These are phyloP conservation scores for Trypanosoma avium DNA, from an alignment of 208 protist species.

Conservation along the genomic window DNA sequence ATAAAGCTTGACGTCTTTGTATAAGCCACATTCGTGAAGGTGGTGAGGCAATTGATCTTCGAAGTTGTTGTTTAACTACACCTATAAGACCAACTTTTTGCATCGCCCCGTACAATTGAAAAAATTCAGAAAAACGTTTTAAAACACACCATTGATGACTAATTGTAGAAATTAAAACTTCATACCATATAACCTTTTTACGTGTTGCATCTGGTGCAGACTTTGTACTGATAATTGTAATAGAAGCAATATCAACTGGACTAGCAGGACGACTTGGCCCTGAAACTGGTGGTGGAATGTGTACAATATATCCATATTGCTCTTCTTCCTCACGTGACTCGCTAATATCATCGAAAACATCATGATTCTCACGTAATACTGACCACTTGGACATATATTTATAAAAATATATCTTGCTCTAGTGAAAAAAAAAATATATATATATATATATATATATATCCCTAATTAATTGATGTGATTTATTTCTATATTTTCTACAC, in stretches of 20 bases:
- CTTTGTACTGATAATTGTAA: background rate
- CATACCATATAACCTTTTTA: conserved; percentile 24
- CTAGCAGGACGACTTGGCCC: conserved; percentile 5
- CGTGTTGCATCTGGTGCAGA: conserved; percentile 3
- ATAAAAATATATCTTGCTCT: too few relatives aligned
- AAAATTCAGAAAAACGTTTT: conserved; percentile 33
- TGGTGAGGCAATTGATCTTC: background rate
- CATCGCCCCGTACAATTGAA: conserved; percentile 7
- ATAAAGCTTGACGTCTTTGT: background rate
- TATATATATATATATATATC: conserved; percentile 16
- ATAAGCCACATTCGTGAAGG: conserved; percentile 13
- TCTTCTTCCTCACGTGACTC: background rate
- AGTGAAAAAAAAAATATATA: background rate
- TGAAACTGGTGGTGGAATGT: conserved; percentile 6
- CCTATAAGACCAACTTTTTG: conserved; percentile 7
- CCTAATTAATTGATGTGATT: too few relatives aligned
- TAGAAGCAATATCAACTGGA: conserved; percentile 16
- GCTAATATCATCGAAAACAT: background rate
- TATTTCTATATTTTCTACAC: background rate
- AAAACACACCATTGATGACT: conserved; percentile 23
- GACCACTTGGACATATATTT: conserved; percentile 29
- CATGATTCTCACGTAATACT: background rate
- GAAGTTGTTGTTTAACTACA: conserved; percentile 8
- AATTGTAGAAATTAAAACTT: conserved; percentile 16
- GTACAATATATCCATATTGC: conserved; percentile 12